These are phyloP conservation scores for Penicillium nordicum DNA, from an alignment of 2,329 filamentous ascomycete species.

Conservation along the genomic window DNA sequence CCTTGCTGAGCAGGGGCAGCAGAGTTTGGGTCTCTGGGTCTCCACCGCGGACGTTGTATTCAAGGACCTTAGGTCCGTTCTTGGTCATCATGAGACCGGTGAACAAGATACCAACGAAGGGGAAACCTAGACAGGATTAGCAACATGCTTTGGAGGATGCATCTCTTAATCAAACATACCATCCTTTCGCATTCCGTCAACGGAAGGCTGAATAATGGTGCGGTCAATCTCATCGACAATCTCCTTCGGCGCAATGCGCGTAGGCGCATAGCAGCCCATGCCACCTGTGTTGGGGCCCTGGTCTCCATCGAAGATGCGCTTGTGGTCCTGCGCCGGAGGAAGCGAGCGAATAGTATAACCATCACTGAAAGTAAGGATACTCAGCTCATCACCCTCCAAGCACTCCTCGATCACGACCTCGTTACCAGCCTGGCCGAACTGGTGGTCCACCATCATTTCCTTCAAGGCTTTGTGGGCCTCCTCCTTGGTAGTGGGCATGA, in stretches of 20 bases:
- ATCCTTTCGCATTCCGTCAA: conserved; percentile 82
- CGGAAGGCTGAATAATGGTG: conserved; percentile 82
- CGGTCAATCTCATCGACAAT: conserved; percentile 75
- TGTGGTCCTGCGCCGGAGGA: conserved; percentile 93
- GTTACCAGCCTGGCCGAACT: conserved; percentile 81
- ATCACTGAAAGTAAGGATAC: conserved; percentile 87
- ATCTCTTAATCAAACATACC: conserved; percentile 64
- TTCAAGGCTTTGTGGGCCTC: conserved; percentile 79
- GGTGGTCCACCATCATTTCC: conserved; percentile 84
- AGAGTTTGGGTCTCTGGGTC: conserved; percentile 90
- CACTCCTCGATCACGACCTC: conserved; percentile 97
- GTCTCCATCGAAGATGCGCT: conserved; percentile 88
- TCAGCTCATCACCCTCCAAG: conserved; percentile 85
- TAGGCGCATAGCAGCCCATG: conserved; percentile 97
- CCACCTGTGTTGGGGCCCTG: conserved; percentile 90
- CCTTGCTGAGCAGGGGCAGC: conserved; percentile 69
- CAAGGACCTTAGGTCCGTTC: conserved; percentile 74
- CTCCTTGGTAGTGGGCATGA: conserved; percentile 75
- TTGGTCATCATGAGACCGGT: conserved; percentile 86
- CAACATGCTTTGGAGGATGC: conserved; percentile 62
- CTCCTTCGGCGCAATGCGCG: conserved; percentile 69
- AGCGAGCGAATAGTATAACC: conserved; percentile 79
- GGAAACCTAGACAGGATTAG: conserved; percentile 31
- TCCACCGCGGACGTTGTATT: conserved; percentile 92
- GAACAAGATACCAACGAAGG: conserved; percentile 46